A percentile compares a stretch with the other conserved stretches of the same genome.
These are phyloP conservation scores for Tylopilus sp. DNA, from an alignment of 1,284 basidiomycete genomes.

Conservation along the genomic window DNA sequence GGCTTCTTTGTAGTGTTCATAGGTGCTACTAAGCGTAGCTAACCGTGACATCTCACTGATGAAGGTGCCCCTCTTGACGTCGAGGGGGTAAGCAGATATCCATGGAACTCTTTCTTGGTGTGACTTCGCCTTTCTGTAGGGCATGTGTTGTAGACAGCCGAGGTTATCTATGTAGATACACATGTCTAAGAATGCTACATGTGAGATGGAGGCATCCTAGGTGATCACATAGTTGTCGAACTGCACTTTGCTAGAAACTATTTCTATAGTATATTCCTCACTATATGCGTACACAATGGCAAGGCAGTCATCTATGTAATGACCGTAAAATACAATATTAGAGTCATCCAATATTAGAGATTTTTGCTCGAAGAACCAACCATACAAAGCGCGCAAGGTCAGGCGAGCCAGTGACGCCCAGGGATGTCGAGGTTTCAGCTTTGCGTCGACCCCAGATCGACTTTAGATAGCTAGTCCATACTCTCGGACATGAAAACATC, in stretches of 20 bases:
- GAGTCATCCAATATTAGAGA: no score
- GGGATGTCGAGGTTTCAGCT: no score
- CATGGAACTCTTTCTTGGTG: background rate
- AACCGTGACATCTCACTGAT: background rate
- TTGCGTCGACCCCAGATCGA: no score
- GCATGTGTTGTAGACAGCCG: background rate
- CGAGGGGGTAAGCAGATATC: background rate
- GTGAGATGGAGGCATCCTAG: background rate
- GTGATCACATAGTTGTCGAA: background rate
- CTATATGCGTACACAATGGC: background rate
- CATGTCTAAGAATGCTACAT: background rate
- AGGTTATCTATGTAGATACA: background rate
- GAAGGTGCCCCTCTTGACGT: slow-evolving; percentile 1
- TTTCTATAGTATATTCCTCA: no score
- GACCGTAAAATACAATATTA: slow-evolving; percentile 1
- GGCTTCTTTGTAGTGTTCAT: background rate
- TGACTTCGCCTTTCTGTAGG: background rate
- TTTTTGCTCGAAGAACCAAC: no score
- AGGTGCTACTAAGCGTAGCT: background rate
- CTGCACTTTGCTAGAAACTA: no score
- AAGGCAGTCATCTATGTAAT: slow-evolving; percentile 8
- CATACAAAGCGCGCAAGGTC: no score
- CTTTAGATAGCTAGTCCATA: no score
- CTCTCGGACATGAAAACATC: no score
- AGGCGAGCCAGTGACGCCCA: no score